Conservation (phyloP, 768 basidiomycete genomes). For the Lepiota brunneoincarnata region DNA sequence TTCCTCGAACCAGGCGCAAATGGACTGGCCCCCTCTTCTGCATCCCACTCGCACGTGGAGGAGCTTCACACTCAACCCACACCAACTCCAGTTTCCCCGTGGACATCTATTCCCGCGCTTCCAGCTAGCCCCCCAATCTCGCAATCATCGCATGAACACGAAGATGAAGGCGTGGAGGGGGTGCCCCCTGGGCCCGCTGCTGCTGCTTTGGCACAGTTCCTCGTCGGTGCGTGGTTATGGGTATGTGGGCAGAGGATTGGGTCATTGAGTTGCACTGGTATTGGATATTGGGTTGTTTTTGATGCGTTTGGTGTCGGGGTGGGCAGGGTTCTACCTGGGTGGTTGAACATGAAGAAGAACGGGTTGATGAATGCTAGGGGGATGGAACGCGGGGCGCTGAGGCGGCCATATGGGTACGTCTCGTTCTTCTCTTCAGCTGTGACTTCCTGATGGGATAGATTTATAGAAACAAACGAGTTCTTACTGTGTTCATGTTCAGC, state of each 20-base stretch:
- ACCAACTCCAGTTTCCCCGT: slow-evolving; percentile 61
- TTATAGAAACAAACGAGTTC: slow-evolving; percentile 58
- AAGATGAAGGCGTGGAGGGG: slow-evolving; percentile 11
- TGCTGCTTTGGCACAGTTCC: slow-evolving; percentile 43
- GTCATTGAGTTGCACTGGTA: slow-evolving; percentile 81
- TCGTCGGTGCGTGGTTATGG: slow-evolving; percentile 79
- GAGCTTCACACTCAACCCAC: slow-evolving; percentile 58
- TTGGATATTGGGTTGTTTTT: slow-evolving; percentile 97
- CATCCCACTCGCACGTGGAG: slow-evolving; percentile 14
- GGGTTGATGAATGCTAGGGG: slow-evolving; percentile 18
- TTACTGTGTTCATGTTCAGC: slow-evolving; percentile 76
- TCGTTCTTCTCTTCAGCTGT: neutral
- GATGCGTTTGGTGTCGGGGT: slow-evolving; percentile 79
- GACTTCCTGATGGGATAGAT: slow-evolving; percentile 9
- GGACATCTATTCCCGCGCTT: slow-evolving; percentile 57
- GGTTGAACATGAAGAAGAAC: slow-evolving; percentile 26
- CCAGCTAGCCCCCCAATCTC: slow-evolving; percentile 32
- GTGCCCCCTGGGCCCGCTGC: slow-evolving; percentile 22
- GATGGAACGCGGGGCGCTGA: slow-evolving; percentile 38
- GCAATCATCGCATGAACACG: neutral
- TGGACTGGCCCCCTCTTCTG: slow-evolving; percentile 7
- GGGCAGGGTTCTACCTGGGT: slow-evolving; percentile 41
- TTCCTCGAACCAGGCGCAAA: slow-evolving; percentile 76
- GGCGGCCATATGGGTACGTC: slow-evolving; percentile 55
- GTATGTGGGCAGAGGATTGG: slow-evolving; percentile 85